Base-by-base conservation (phyloP, 208 protist genomes). In the Leishmania arabica region DNA sequence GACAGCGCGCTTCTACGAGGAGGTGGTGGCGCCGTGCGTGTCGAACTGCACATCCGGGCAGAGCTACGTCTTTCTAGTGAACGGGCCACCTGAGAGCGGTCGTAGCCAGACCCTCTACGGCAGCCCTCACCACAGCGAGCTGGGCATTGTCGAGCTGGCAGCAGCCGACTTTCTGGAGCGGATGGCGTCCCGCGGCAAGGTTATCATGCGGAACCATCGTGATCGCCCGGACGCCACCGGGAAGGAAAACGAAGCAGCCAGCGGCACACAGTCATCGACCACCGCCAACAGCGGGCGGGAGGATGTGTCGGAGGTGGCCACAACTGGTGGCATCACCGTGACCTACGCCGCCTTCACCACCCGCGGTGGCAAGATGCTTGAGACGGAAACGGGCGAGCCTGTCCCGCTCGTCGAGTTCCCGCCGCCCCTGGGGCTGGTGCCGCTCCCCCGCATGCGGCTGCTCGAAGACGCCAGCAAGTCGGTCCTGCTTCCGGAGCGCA, bases 21-120 rank as follows among this genome's bases (percentile, higher is more conserved):
- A 95, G 56, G 92, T 97, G 53, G 82, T 97, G 5, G 91, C 92
- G 24, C 94, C 94, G 9, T 97, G 94, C 66, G 90, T 97, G 75
- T 83, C 90, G 49, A 97, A 97, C 82, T 88, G 86, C 74, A 84
- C 88, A 40, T 87, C 89, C 5, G 94, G 94, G 8, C 94, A 97
- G 88, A 96, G 94, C 82, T 96, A 96, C 81, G 81, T 94, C 7
- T 96, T 97, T 65, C 81, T 97, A 65, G 86, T 96, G 15, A 92
- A 84, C 49, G 94, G 92, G 13, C 91, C 94, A 6, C 86, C 82
- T 27, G 91, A 96, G 68, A 97, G 94, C 75, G 94, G 94, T 11
- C 94, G 94, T 34, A 96, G 92, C 72, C 92, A 96, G 78, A 97
- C 94, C 7, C 81, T 97, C 71, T 97, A 97, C 88, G 94, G 92